phyloP scores from a whole-genome alignment of 345 rosid species.

The Orychophragmus violaceus region DNA sequence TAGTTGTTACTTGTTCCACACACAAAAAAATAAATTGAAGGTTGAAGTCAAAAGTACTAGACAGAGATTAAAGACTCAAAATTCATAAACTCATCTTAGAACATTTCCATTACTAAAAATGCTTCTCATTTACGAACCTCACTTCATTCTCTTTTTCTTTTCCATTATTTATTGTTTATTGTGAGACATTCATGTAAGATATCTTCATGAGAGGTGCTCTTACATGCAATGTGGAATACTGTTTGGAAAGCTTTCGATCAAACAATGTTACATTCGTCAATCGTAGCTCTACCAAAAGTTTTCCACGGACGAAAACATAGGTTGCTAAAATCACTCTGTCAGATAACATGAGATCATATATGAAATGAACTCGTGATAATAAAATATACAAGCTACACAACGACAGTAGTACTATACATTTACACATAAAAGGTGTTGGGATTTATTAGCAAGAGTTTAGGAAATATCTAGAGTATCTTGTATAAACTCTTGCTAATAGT shows the following conservation, averaged over 20 bases:
- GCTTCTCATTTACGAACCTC: no score
- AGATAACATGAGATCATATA: neutral
- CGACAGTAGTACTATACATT: neutral
- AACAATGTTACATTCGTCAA: neutral
- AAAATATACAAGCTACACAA: neutral
- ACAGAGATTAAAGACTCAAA: neutral
- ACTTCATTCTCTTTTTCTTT: no score
- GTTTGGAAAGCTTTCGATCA: neutral
- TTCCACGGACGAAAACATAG: neutral
- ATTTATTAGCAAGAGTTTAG: no score
- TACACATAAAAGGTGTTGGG: neutral
- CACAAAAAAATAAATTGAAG: neutral
- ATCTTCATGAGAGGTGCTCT: no score
- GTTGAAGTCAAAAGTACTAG: neutral
- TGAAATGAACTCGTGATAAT: neutral
- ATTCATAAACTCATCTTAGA: no score
- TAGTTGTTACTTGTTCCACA: neutral
- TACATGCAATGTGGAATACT: no score
- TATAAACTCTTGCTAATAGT: no score
- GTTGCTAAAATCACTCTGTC: neutral
- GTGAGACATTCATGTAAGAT: no score
- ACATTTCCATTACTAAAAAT: no score
- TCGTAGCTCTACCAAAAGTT: neutral
- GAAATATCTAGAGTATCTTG: no score
- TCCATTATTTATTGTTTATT: no score